Evolutionary conservation across 495 filamentous ascomycete species (phyloP).

Genomic region (Neurospora sp.): DNA sequence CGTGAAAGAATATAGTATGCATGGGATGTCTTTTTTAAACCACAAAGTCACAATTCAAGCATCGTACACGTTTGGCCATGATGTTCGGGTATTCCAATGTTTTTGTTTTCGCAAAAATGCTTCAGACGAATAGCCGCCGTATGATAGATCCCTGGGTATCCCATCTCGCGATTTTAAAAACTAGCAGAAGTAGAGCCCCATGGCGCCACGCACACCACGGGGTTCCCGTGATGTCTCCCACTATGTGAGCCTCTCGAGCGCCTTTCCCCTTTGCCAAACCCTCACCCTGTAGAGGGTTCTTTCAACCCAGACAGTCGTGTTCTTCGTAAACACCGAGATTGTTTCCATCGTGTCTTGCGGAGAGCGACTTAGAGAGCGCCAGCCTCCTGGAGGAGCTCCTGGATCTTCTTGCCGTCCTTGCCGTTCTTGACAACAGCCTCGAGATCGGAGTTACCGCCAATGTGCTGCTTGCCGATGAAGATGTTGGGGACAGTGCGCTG

Average conservation of each 20-base stretch:
- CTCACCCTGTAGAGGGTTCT: not conserved
- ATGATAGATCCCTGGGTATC: not conserved
- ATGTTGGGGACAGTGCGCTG: conserved; percentile 93
- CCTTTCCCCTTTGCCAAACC: not conserved
- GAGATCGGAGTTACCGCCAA: conserved; percentile 93
- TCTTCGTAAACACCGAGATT: not conserved
- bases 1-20: too few species aligned
- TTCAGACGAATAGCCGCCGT: not conserved
- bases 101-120: not conserved
- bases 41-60: not conserved
- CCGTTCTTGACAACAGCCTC: conserved; percentile 41
- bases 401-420: conserved; percentile 30
- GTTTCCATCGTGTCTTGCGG: not conserved
- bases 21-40: too few species aligned
- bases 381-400: conserved; percentile 28
- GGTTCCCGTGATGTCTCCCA: not conserved
- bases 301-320: not conserved
- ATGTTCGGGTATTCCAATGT: not conserved
- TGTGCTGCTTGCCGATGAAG: conserved; percentile 82
- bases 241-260: not conserved
- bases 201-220: not conserved
- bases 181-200: not conserved
- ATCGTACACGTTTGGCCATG: not conserved
- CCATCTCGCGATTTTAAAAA: not conserved
- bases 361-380: conserved; percentile 23